These are phyloP conservation scores for Cyclaneusma minus DNA, from an alignment of 2,329 filamentous ascomycete species.

Conservation along the genomic window DNA sequence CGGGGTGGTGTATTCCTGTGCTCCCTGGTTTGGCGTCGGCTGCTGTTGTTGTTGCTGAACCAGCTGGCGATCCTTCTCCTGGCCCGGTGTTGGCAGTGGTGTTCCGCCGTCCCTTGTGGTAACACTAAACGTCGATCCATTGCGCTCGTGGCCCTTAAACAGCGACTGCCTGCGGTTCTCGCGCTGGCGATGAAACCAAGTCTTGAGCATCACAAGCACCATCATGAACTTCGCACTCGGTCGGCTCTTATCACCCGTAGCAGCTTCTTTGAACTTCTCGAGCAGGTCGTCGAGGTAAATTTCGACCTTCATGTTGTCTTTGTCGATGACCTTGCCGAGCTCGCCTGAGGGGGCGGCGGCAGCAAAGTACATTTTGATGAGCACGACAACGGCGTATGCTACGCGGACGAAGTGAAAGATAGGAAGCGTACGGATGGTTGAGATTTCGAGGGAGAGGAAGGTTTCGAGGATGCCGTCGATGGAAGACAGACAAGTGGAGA, in stretches of 20 bases:
- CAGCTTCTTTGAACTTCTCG: slow-evolving; percentile 48
- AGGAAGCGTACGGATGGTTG: slow-evolving; percentile 31
- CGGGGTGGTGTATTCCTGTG: slow-evolving; percentile 15
- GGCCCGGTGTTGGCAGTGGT: not conserved
- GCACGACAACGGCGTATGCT: slow-evolving; percentile 38
- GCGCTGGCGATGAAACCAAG: slow-evolving; percentile 33
- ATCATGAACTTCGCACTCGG: slow-evolving; percentile 56
- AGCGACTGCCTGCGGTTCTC: slow-evolving; percentile 10
- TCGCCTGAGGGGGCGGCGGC: slow-evolving; percentile 47
- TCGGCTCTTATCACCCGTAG: slow-evolving; percentile 45
- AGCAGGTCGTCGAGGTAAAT: slow-evolving; percentile 57
- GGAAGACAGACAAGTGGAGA: slow-evolving; percentile 34
- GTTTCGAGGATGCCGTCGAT: slow-evolving; percentile 37
- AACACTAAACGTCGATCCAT: too few species aligned
- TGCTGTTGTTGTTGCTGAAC: not conserved
- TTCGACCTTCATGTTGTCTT: slow-evolving; percentile 47
- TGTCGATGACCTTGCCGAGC: slow-evolving; percentile 54
- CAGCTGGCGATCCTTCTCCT: not conserved
- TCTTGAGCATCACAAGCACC: slow-evolving; percentile 53
- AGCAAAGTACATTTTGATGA: slow-evolving; percentile 44
- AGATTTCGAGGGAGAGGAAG: slow-evolving; percentile 30
- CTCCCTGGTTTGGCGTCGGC: slow-evolving; percentile 1
- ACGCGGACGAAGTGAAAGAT: slow-evolving; percentile 34
- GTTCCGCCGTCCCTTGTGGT: not conserved
- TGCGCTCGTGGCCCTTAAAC: not conserved